Percentiles rank a stretch among this genome's conserved stretches.
Conservation (phyloP, 495 filamentous ascomycete genomes). For the Trichoderma virens region DNA sequence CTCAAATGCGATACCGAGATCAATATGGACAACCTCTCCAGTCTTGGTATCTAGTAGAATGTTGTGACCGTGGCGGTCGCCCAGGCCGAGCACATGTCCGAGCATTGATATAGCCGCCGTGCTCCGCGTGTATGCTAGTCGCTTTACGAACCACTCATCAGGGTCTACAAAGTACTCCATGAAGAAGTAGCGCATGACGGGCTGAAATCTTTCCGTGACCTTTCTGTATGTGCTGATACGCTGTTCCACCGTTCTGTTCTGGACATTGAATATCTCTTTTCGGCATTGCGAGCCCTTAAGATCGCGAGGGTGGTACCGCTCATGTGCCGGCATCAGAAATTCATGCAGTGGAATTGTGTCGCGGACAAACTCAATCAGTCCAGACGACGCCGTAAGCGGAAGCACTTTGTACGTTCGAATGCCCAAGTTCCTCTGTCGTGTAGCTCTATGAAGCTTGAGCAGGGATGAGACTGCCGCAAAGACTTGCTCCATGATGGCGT, state of each 20-base stretch:
- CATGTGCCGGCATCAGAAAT: slow-evolving; percentile 84
- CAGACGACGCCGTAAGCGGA: slow-evolving; percentile 71
- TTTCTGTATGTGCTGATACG: slow-evolving; percentile 66
- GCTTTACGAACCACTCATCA: slow-evolving; percentile 86
- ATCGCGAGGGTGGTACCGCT: slow-evolving; percentile 77
- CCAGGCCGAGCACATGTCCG: slow-evolving; percentile 88
- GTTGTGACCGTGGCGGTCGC: slow-evolving; percentile 93
- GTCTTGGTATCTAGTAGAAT: slow-evolving; percentile 86
- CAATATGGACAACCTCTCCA: slow-evolving; percentile 94
- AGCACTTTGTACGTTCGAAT: slow-evolving; percentile 96
- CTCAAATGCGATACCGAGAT: slow-evolving; percentile 93
- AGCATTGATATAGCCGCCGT: slow-evolving; percentile 94
- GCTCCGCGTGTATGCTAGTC: slow-evolving; percentile 82
- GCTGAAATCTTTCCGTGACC: slow-evolving; percentile 73
- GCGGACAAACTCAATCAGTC: slow-evolving; percentile 95
- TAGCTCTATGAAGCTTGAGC: slow-evolving; percentile 73
- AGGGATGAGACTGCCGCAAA: slow-evolving; percentile 92
- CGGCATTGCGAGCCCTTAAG: slow-evolving; percentile 65
- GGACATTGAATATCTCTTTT: slow-evolving; percentile 65
- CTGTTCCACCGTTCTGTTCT: slow-evolving; percentile 56
- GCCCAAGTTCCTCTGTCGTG: slow-evolving; percentile 76
- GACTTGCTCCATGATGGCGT: slow-evolving; percentile 99
- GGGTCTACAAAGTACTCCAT: slow-evolving; percentile 90
- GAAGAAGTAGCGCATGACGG: slow-evolving; percentile 96
- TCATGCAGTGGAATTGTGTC: slow-evolving; percentile 87